Evolutionary conservation across 345 rosid genomes (phyloP).

Genomic region (Hibiscus tridactylites): DNA sequence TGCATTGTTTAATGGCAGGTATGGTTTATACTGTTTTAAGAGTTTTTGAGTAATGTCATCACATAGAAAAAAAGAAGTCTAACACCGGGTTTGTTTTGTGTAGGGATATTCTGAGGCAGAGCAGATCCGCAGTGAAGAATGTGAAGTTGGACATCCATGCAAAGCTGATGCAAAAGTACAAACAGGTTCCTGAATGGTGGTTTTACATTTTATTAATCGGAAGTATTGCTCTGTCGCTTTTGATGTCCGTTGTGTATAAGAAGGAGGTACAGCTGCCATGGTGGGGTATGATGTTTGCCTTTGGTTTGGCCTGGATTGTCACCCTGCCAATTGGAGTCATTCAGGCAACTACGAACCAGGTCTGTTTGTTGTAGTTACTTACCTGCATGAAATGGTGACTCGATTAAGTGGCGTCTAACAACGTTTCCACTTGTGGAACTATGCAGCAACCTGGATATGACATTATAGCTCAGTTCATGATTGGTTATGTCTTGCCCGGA

Average conservation of each 20-base stretch:
- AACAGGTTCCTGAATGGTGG: constrained; percentile 97
- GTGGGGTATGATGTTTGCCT: constrained; percentile 98
- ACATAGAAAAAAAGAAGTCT: background rate
- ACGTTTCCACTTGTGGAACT: background rate
- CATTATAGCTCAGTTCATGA: constrained; percentile 92
- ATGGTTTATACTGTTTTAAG: constrained; percentile 3
- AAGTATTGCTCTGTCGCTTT: constrained; percentile 50
- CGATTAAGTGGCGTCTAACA: background rate
- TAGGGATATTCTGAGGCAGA: constrained; percentile 84
- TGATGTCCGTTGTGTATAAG: constrained; percentile 79
- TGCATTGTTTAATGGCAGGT: constrained; percentile 95
- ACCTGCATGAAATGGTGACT: background rate
- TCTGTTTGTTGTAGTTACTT: constrained; percentile 5
- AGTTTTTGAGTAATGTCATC: constrained; percentile 12
- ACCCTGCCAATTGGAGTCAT: constrained; percentile 97
- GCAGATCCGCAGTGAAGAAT: constrained; percentile 63
- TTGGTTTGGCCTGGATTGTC: constrained; percentile 74
- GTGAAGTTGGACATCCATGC: constrained; percentile 74
- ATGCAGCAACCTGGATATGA: constrained; percentile 99
- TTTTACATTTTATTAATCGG: constrained; percentile 49
- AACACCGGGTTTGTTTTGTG: constrained; percentile 12
- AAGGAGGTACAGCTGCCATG: constrained; percentile 72
- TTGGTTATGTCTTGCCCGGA: constrained; percentile 85
- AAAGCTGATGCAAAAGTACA: constrained; percentile 68
- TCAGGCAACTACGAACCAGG: constrained; percentile 99